Conservation (phyloP, 768 basidiomycete species). For the Lyophyllum decastes region DNA sequence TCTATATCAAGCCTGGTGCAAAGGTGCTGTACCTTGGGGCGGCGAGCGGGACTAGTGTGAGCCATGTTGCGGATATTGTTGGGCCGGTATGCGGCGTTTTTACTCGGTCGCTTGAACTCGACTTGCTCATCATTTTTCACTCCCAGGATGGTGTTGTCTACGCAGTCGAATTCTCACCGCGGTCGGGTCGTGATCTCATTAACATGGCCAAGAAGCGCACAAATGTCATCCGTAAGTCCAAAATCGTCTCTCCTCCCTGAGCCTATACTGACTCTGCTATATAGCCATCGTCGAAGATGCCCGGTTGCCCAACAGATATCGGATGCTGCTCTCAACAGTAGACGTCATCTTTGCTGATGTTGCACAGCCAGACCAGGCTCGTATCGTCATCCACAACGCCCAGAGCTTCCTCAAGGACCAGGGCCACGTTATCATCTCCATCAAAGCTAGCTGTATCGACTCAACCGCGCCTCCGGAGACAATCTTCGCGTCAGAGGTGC, state of each 20-base stretch:
- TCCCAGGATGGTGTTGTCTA: constrained; percentile 91
- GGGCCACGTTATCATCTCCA: constrained; percentile 93
- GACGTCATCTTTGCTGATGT: constrained; percentile 99
- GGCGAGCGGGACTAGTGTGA: constrained; percentile 96
- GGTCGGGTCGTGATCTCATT: constrained; percentile 96
- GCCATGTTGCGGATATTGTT: constrained; percentile 98
- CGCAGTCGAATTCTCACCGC: constrained; percentile 96
- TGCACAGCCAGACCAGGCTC: constrained; percentile 98
- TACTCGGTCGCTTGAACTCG: constrained; percentile 1
- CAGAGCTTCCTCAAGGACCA: constrained; percentile 94
- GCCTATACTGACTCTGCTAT: not conserved
- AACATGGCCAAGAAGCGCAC: constrained; percentile 99
- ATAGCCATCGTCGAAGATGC: constrained; percentile 97
- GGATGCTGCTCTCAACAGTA: constrained; percentile 93
- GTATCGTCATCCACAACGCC: constrained; percentile 92
- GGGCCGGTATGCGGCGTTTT: constrained; percentile 69
- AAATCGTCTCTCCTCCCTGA: not conserved
- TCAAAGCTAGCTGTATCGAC: constrained; percentile 99
- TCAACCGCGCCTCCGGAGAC: constrained; percentile 90
- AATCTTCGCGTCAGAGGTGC: constrained; percentile 88
- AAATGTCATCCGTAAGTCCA: constrained; percentile 89
- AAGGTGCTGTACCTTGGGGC: constrained; percentile 98
- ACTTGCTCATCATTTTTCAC: constrained; percentile 13
- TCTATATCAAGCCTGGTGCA: constrained; percentile 89
- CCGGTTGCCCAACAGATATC: constrained; percentile 93